Conservation (phyloP, 352 stramenopile genomes). For the Phytophthora melonis region DNA sequence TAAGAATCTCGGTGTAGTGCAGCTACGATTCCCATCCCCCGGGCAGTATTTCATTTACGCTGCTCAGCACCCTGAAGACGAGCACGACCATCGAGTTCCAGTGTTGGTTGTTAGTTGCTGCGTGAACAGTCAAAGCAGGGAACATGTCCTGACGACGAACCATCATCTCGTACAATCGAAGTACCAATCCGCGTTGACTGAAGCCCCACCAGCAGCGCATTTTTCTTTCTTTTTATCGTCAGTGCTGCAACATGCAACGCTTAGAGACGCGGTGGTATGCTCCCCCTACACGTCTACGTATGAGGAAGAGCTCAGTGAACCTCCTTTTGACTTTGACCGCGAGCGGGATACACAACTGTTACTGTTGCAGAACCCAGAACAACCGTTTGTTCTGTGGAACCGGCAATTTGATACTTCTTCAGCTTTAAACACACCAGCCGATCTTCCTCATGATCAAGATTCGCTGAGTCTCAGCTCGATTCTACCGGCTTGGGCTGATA, state of each 20-base stretch:
- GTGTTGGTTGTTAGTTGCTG: conserved; percentile 27
- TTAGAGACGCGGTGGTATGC: conserved; percentile 21
- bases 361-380: conserved; percentile 10
- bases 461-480: conserved; percentile 10
- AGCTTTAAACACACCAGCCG: background rate
- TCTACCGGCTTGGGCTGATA: conserved; percentile 21
- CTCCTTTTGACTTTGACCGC: conserved; percentile 36
- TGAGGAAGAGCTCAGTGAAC: conserved; percentile 6
- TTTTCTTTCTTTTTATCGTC: conserved; percentile 39
- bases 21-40: conserved; percentile 27
- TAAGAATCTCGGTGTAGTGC: conserved; percentile 13
- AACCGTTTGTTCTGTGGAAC: conserved; percentile 32
- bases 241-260: conserved; percentile 17
- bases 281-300: conserved; percentile 29
- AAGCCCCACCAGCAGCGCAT: conserved; percentile 8
- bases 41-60: conserved; percentile 30
- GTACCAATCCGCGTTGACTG: conserved; percentile 20
- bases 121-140: conserved; percentile 12
- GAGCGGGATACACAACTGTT: conserved; percentile 19
- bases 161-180: conserved; percentile 21
- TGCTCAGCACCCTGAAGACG: conserved; percentile 3
- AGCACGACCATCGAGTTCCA: background rate
- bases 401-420: conserved; percentile 5
- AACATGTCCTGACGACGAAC: conserved; percentile 17
- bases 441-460: background rate